phyloP scores from a whole-genome alignment of 345 rosid genomes.

The Eucalyptus regnans region DNA sequence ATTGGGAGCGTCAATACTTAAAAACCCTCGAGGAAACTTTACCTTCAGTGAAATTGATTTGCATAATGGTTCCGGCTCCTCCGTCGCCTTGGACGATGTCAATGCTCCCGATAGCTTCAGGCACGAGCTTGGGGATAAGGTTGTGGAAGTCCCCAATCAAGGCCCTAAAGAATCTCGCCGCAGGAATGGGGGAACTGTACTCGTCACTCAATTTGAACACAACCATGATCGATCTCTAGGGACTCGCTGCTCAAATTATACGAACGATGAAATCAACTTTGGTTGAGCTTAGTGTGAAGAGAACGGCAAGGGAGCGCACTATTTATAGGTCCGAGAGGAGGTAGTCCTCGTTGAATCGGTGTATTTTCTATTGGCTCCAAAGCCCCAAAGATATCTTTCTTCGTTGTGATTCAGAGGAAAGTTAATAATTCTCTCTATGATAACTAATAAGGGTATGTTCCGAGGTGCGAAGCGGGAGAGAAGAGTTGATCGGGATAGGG shows the following conservation, averaged over 20 bases:
- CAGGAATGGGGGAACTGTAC: conserved; percentile 4
- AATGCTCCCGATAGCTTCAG: conserved; percentile 6
- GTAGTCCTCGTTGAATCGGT: background rate
- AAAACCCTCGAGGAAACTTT: background rate
- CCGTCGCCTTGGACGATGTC: conserved; percentile 21
- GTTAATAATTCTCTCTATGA: background rate
- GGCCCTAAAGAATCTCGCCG: conserved; percentile 16
- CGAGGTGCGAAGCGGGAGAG: too few species aligned
- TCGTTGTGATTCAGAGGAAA: background rate
- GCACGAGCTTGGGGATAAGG: conserved; percentile 18
- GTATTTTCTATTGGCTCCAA: background rate
- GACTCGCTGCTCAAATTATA: background rate
- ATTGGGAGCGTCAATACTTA: background rate
- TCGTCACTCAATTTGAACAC: conserved; percentile 5
- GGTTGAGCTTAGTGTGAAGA: background rate
- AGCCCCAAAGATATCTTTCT: background rate
- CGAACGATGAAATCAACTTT: background rate
- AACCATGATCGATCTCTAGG: conserved; percentile 1
- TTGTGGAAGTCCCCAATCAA: conserved; percentile 6
- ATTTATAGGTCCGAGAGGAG: background rate
- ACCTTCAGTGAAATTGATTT: conserved; percentile 13
- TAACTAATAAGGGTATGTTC: too few species aligned
- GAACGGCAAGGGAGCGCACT: background rate
- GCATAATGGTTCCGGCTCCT: conserved; percentile 21
- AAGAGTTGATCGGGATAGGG: background rate